A percentile compares a stretch with the other conserved stretches of the same genome.
phyloP scores from a whole-genome alignment of 2,329 filamentous ascomycete genomes.

The Graphilbum fragrans region DNA sequence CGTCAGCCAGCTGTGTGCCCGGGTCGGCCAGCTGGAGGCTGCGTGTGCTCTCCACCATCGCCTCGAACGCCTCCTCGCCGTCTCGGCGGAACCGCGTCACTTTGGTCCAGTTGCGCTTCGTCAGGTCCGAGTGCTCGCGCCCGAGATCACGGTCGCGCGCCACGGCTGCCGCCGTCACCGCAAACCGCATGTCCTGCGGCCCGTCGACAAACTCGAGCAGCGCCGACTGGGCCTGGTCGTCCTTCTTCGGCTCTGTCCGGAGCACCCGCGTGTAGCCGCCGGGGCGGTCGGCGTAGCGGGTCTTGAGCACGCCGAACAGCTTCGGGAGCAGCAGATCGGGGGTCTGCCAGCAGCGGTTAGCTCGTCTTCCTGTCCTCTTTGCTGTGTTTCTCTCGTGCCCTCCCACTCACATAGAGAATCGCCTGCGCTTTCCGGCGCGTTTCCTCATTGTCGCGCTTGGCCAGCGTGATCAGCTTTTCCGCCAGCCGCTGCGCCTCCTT shows the following conservation, averaged over 20 bases:
- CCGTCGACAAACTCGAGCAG: conserved; percentile 94
- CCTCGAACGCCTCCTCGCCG: conserved; percentile 57
- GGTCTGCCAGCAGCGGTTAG: conserved; percentile 32
- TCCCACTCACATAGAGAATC: conserved; percentile 62
- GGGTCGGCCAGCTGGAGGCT: conserved; percentile 18
- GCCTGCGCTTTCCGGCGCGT: conserved; percentile 61
- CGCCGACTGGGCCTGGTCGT: conserved; percentile 77
- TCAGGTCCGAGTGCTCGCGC: conserved; percentile 55
- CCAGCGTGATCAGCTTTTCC: conserved; percentile 87
- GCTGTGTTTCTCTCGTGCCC: background rate
- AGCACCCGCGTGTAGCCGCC: conserved; percentile 94
- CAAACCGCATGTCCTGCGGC: conserved; percentile 85
- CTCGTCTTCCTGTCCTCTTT: background rate
- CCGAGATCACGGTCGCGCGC: conserved; percentile 49
- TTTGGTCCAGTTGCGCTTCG: conserved; percentile 68
- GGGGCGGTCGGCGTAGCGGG: conserved; percentile 65
- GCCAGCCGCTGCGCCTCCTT: conserved; percentile 92
- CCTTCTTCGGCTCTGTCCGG: conserved; percentile 71
- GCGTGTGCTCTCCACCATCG: conserved; percentile 38
- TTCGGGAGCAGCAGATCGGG: conserved; percentile 65
- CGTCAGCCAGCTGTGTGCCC: conserved; percentile 10
- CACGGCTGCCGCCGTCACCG: conserved; percentile 78
- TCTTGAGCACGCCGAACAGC: conserved; percentile 71
- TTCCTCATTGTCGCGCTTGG: conserved; percentile 84
- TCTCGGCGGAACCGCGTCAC: conserved; percentile 62